Conservation (phyloP, 23 red algal species). For the Gracilaria caudata region DNA sequence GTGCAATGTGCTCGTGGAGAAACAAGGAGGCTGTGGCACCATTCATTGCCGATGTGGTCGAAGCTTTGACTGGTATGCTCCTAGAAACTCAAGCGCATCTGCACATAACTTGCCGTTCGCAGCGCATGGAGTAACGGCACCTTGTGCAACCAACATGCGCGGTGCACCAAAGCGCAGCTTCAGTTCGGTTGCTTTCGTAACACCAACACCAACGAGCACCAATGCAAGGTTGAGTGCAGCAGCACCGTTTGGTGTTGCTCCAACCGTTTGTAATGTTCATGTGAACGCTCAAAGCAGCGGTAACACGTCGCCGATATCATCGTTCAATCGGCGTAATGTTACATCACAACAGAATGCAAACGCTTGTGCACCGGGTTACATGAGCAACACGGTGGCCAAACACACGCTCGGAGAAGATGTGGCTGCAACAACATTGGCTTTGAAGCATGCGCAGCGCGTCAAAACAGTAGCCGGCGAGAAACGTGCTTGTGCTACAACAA, state of each 20-base stretch:
- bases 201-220: not conserved
- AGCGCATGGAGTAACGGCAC: not conserved
- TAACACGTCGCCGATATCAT: no score
- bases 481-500: not conserved
- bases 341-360: not conserved
- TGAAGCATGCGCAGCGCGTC: not conserved
- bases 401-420: not conserved
- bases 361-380: not conserved
- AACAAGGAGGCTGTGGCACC: not conserved
- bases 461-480: not conserved
- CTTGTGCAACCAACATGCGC: not conserved
- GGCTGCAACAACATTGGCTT: not conserved
- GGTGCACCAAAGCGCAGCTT: not conserved
- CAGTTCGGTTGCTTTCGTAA: not conserved
- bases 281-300: not conserved
- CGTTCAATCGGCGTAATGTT: no score
- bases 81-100: not conserved
- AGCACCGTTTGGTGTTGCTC: not conserved
- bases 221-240: not conserved
- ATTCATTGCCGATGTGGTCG: constrained; percentile 11
- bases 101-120: not conserved
- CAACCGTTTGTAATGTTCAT: not conserved
- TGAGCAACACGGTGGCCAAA: not conserved
- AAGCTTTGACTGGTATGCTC: not conserved
- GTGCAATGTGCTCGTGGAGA: not conserved